Base-by-base conservation (phyloP, 306 rosid species). In the Morella rubra region DNA sequence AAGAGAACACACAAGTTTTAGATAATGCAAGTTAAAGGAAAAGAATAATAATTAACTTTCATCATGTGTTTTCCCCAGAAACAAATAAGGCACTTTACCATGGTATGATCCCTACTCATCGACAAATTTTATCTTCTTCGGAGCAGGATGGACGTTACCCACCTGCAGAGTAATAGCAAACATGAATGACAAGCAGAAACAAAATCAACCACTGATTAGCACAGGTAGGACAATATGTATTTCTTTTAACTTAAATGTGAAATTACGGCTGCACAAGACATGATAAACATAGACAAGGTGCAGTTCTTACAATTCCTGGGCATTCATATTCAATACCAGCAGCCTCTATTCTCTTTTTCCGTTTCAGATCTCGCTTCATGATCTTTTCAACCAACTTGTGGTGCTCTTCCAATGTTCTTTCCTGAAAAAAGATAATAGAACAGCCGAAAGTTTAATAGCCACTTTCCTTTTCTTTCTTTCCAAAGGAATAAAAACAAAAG, bases 241-340 rank as follows among this genome's bases (percentile, higher is more conserved):
- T 16, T 18, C 44, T 13, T 40, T 4, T 44, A 12, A 62, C 41
- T 44, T 55, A 56, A 52, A 58, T 64, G 80, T 12, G 40, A 7
- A 53, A 55, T 24, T 6, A 20, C 15, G 7, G 49, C 41, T 20
- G 52, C 42, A 73, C 50, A 58, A 22, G 22, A 22, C 32, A 76
- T n/a, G 51, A 59, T 11, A 44, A 77, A 42, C 9, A 55, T 5
- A 46, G 27, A 13, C 16, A 58, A 73, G 27, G 44, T 49, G 8
- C 59, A 72, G 24, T 59, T n/a, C 96, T 89, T 85, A 91, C 98
- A 80, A 94, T 87, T 73, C 87, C 89, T 8, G 98, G 98, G 89
- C 94, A 90, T 74, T 90, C 87, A 8, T 91, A 94, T 49, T 91
- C 96, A 65, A 94, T 89, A 72, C 96, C 96, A 75, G 93, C 94